These are phyloP conservation scores for Dendrostoma leiphaemia DNA, from an alignment of 2,329 filamentous ascomycete species.

Conservation along the genomic window DNA sequence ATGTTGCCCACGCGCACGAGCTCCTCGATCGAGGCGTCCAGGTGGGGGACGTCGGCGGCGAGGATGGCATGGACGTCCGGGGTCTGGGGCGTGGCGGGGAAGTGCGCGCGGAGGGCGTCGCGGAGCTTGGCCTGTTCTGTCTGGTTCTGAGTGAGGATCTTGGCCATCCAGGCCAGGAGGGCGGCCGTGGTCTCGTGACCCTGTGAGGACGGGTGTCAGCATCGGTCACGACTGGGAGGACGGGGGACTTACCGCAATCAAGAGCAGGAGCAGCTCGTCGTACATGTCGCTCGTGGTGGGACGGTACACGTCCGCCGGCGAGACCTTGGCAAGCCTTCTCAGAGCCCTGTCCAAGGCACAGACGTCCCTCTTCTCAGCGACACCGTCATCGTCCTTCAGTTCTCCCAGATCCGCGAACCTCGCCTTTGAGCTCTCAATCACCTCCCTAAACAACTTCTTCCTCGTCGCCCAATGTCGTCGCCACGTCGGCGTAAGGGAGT, in stretches of 20 bases:
- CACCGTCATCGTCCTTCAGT: background rate
- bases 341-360: slow-evolving; percentile 10
- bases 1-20: slow-evolving; percentile 12
- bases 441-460: background rate
- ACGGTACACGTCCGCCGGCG: slow-evolving; percentile 5
- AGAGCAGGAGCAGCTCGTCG: slow-evolving; percentile 11
- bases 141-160: slow-evolving; percentile 11
- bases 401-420: slow-evolving; percentile 9
- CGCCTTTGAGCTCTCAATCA: slow-evolving; percentile 1
- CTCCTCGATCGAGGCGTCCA: slow-evolving; percentile 16
- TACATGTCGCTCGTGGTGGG: slow-evolving; percentile 14
- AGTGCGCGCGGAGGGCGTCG: slow-evolving; percentile 5
- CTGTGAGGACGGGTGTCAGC: background rate
- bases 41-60: slow-evolving; percentile 12
- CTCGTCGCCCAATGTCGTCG: slow-evolving; percentile 11
- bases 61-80: slow-evolving; percentile 8
- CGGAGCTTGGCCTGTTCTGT: slow-evolving; percentile 6
- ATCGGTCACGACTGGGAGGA: background rate
- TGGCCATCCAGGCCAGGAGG: slow-evolving; percentile 15
- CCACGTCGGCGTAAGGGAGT: slow-evolving; percentile 14
- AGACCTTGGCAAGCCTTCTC: slow-evolving; percentile 10
- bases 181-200: slow-evolving; percentile 16
- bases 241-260: slow-evolving; percentile 5
- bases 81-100: background rate
- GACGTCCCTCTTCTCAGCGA: slow-evolving; percentile 2